Percentiles rank a stretch among this genome's conserved stretches.
These are phyloP conservation scores for Xylaria digitata DNA, from an alignment of 2,329 filamentous ascomycete genomes.

Conservation along the genomic window DNA sequence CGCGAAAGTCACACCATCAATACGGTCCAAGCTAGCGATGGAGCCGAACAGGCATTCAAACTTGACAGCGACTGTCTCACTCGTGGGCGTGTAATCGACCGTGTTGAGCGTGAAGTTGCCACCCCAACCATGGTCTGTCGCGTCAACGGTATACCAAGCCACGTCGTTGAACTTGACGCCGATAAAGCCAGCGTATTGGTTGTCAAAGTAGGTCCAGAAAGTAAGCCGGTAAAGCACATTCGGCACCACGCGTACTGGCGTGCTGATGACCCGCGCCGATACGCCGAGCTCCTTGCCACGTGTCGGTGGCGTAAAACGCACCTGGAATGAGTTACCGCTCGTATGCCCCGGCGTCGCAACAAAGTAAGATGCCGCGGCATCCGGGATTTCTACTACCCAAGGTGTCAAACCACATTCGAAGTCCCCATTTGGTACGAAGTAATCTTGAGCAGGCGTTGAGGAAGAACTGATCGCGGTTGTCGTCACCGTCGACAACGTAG, in stretches of 20 bases:
- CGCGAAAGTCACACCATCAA: slow-evolving; percentile 18
- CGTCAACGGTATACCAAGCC: slow-evolving; percentile 31
- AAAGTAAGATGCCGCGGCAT: slow-evolving; percentile 23
- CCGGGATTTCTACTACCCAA: slow-evolving; percentile 40
- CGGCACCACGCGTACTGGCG: slow-evolving; percentile 26
- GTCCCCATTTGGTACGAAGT: slow-evolving; percentile 32
- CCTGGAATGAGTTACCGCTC: slow-evolving; percentile 35
- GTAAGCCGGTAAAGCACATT: slow-evolving; percentile 26
- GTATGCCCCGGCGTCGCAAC: slow-evolving; percentile 19
- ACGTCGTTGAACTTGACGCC: slow-evolving; percentile 38
- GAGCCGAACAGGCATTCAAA: slow-evolving; percentile 27
- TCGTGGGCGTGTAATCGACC: slow-evolving; percentile 26
- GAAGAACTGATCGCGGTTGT: background rate
- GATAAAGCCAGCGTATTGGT: slow-evolving; percentile 35
- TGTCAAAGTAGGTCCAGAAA: slow-evolving; percentile 38
- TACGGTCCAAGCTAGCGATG: slow-evolving; percentile 17
- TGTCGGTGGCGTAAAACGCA: slow-evolving; percentile 24
- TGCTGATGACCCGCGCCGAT: slow-evolving; percentile 33
- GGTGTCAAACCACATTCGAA: slow-evolving; percentile 40
- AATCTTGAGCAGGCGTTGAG: slow-evolving; percentile 4
- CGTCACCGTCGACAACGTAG: background rate
- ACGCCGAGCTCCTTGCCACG: slow-evolving; percentile 32
- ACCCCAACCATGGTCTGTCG: slow-evolving; percentile 30
- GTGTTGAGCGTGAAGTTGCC: slow-evolving; percentile 19
- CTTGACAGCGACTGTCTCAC: slow-evolving; percentile 21